Evolutionary conservation across 306 rosid genomes (phyloP).

Genomic region (Arachis hypogaea): DNA sequence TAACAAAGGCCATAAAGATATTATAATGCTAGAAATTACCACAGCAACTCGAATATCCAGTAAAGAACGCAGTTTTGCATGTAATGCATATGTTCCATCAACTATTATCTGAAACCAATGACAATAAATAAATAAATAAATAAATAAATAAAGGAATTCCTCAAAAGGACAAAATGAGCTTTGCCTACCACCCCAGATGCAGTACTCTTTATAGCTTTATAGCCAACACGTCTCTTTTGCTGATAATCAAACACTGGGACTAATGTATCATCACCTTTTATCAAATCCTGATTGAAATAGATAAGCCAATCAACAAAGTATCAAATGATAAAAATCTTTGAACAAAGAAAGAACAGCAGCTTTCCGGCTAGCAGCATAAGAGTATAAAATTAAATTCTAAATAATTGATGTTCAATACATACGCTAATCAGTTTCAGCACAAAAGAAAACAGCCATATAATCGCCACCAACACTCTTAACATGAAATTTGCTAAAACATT

Average conservation of each 20-base stretch:
- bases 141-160: slow-evolving; percentile 1
- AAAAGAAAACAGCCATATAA: slow-evolving; percentile 26
- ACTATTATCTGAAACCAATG: slow-evolving; percentile 73
- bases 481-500: background rate
- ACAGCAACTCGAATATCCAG: slow-evolving; percentile 99
- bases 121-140: slow-evolving; percentile 19
- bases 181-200: slow-evolving; percentile 88
- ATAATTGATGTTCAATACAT: slow-evolving; percentile 6
- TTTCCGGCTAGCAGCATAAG: slow-evolving; percentile 26
- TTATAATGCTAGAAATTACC: slow-evolving; percentile 49
- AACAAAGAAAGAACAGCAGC: slow-evolving; percentile 30
- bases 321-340: background rate
- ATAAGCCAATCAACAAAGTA: slow-evolving; percentile 33
- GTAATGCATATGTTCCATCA: slow-evolving; percentile 96
- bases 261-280: slow-evolving; percentile 75
- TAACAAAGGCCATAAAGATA: slow-evolving; percentile 25
- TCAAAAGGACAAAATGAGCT: slow-evolving; percentile 32
- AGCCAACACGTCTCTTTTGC: slow-evolving; percentile 75
- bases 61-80: slow-evolving; percentile 93
- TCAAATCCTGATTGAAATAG: slow-evolving; percentile 71
- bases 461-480: slow-evolving; percentile 19
- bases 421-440: slow-evolving; percentile 19
- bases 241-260: slow-evolving; percentile 91
- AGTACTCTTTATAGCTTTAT: slow-evolving; percentile 76
- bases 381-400: slow-evolving; percentile 24